phyloP scores from a whole-genome alignment of 768 basidiomycete genomes.

The Tulasnella sp. region DNA sequence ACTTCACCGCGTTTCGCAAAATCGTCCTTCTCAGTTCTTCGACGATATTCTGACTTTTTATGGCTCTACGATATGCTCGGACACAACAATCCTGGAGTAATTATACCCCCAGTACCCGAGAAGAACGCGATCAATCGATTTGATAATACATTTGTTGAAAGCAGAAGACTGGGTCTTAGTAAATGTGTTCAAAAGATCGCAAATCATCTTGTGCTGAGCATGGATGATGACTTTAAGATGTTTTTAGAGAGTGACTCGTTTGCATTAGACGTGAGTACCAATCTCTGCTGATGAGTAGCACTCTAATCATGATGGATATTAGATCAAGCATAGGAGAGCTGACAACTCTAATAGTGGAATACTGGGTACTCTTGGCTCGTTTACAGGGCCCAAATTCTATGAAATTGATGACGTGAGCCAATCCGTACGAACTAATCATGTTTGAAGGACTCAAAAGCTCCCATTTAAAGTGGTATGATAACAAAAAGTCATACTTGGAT shows the following conservation, averaged over 20 bases:
- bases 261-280: constrained; percentile 59
- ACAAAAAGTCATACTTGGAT: constrained; percentile 72
- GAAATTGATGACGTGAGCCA: constrained; percentile 69
- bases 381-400: constrained; percentile 68
- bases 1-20: constrained; percentile 75
- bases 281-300: not conserved
- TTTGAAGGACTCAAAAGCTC: not conserved
- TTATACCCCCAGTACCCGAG: constrained; percentile 92
- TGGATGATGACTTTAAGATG: constrained; percentile 74
- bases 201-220: constrained; percentile 78
- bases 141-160: constrained; percentile 80
- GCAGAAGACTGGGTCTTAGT: constrained; percentile 70
- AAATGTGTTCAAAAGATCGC: constrained; percentile 88
- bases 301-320: constrained; percentile 9
- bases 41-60: constrained; percentile 95
- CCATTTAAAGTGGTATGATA: constrained; percentile 80
- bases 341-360: constrained; percentile 68
- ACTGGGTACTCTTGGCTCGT: constrained; percentile 66
- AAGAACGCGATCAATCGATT: constrained; percentile 75
- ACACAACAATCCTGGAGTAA: constrained; percentile 87
- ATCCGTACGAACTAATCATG: not conserved
- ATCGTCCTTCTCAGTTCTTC: constrained; percentile 78
- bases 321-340: constrained; percentile 82
- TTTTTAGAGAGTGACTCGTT: constrained; percentile 94
- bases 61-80: constrained; percentile 89